Base-by-base conservation (phyloP, 495 filamentous ascomycete genomes). In the Astrothelium subdiscretum region DNA sequence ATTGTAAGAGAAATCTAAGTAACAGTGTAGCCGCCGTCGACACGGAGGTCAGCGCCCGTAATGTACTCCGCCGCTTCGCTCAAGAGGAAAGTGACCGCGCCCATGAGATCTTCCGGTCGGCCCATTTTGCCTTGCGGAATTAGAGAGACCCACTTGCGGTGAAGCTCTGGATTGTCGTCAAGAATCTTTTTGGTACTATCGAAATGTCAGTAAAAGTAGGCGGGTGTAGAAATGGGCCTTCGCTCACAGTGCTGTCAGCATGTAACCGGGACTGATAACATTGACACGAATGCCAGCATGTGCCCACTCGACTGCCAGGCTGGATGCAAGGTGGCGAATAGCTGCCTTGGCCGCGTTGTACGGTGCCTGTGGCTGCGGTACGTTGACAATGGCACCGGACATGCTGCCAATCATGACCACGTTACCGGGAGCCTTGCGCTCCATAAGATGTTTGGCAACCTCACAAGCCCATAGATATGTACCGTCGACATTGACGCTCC, bases 371-470 rank as follows among this genome's bases (percentile, higher is more conserved):
- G 91, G 91, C 73, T 98, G 92, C 2, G 92, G 92, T 5, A 97
- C 85, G 64, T 97, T 97, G 70, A 97, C 92, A 66, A 97, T 90
- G 38, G 85, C 74, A 44, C 91, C 92, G 72, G 86, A 90, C 94
- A 98, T 97, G 80, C 86, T 91, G 18, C 91, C 91, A 67, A 97
- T 96, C 78, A 96, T 89, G 63, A 97, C 88, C 73, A 97, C 90
- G 75, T 86, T 92, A 4, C 94, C 92, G 3, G 82, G 78, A 18
- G 79, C 78, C 66, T 90, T 83, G 65, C 89, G 83, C 67, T 84
- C 85, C 85, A 96, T 92, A 63, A 98, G 74, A 67, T 97, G 92
- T 71, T 88, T 87, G 18, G 92, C 92, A 20, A 96, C 85, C 24
- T 82, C 87, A 13, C 83, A 86, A 1, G 92, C 90, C 71, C 91